Evolutionary conservation across 2,329 filamentous ascomycete species (phyloP), one percentile per base, ranked within the genome.

Genomic region (Sphaerulina musiva): DNA sequence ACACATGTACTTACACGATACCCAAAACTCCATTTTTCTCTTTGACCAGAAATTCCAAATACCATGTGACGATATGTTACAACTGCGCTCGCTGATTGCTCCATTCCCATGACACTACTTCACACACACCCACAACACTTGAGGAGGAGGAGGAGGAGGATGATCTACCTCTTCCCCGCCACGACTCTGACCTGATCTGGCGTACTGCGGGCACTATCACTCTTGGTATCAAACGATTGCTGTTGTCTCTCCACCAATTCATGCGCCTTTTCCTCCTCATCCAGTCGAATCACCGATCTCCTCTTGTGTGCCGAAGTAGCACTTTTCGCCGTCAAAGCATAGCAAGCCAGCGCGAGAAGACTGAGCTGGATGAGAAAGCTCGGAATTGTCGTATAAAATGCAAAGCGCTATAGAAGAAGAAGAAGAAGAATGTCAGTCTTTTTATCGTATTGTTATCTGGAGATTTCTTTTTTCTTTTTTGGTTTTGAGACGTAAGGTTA

Each of bases 371-470:
- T 45, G 42, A 76, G 47, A 55, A 76, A 72, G 14, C 72, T 62
- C 0, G 70, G 66, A 20, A 76, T 68, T 0, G 72, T 72, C 20
- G 72, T 70, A 58, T 72, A 75, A 42, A 73, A 69, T 11, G 74
- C 72, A 63, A 77, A 76, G 58, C 69, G 69, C 70, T 73, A 26
- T 4, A 26, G 26, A 1, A 26, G 41, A 29, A 17, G 32, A 34
- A 32, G 10, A 54, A 39, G 26, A 17, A 17, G 14, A 17, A 17
- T 17, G 14, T 17, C 14, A 17, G 14, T 17, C 1, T 17, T 17
- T 17, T 17, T 17, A 17, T 17, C 14, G 14, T n/a, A n/a, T 17
- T 17, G 14, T 17, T 17, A 17, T 17, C 14, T 17, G 14, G 14
- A 17, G 1, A n/a, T 17, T 17, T 17, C 14, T 17, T 17, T 17